Evolutionary conservation across 163 green algal species (phyloP).

Genomic region (Trebouxia gelatinosa): DNA sequence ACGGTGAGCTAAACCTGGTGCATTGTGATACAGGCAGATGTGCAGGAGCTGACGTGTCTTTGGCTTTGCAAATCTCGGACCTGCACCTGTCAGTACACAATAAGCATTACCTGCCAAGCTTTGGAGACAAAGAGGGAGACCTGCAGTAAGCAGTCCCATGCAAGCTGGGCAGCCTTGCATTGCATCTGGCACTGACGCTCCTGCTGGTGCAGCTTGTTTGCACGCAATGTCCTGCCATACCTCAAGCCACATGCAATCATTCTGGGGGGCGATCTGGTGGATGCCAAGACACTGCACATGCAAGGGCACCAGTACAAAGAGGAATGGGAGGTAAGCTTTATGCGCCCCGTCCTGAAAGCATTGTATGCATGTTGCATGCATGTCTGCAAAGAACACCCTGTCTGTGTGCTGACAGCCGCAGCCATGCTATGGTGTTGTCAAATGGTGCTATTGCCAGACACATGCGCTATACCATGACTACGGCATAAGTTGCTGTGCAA

Average conservation of each 20-base stretch:
- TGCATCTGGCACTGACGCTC: not conserved
- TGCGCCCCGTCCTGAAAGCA: not conserved
- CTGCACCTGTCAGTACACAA: conserved; percentile 46
- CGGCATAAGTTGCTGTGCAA: too few species aligned
- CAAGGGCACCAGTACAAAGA: conserved; percentile 51
- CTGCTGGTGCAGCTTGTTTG: conserved; percentile 35
- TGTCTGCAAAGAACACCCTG: too few species aligned
- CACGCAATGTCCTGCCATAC: conserved; percentile 24
- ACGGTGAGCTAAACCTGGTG: too few species aligned
- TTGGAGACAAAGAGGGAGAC: conserved; percentile 58
- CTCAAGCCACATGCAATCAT: conserved; percentile 46
- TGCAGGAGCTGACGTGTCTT: not conserved
- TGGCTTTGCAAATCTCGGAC: conserved; percentile 57
- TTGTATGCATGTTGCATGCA: not conserved
- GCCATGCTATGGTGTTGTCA: too few species aligned
- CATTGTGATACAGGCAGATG: too few species aligned
- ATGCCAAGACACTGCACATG: conserved; percentile 58
- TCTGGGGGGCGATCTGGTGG: conserved; percentile 71
- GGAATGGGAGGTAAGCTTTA: conserved; percentile 62
- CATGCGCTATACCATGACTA: too few species aligned
- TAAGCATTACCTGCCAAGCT: conserved; percentile 4
- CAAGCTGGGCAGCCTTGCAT: not conserved
- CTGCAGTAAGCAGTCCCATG: conserved; percentile 23
- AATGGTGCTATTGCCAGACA: too few species aligned
- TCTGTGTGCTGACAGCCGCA: too few species aligned